Conservation (phyloP, 108 stramenopile genomes). For the Aurantiochytrium sp. region DNA sequence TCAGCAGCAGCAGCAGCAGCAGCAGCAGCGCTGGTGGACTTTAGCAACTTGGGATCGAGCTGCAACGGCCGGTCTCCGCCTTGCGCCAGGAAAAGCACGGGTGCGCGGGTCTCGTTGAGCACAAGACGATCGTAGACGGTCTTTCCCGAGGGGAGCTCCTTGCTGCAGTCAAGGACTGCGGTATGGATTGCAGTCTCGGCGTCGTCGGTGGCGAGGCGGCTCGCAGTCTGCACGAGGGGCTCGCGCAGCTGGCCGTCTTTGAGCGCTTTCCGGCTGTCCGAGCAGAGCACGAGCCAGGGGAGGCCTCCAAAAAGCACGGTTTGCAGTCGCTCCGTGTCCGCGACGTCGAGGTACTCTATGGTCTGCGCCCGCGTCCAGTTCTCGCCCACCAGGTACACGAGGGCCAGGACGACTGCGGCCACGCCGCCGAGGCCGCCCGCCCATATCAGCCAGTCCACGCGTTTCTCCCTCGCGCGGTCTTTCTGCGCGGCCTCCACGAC, state of each 20-base stretch:
- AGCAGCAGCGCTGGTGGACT: background rate
- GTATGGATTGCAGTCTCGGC: background rate
- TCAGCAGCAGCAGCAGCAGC: background rate
- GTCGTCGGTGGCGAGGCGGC: background rate
- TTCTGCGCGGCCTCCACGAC: background rate
- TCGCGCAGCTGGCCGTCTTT: background rate
- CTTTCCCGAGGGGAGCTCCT: background rate
- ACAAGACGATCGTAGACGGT: background rate
- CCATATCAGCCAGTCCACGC: background rate
- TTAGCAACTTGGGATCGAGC: background rate
- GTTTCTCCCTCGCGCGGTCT: background rate
- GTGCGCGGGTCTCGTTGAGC: background rate
- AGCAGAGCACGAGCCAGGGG: slow-evolving; percentile 8
- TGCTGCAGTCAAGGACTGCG: background rate
- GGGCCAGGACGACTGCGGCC: background rate
- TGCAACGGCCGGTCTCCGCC: background rate
- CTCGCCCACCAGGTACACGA: background rate
- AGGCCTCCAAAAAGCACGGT: background rate
- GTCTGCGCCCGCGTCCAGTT: background rate
- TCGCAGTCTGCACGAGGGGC: background rate
- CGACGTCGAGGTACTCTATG: background rate
- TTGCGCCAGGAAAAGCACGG: background rate
- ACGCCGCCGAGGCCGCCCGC: background rate
- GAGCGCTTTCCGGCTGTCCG: background rate
- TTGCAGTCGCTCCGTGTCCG: background rate